Base-by-base conservation (phyloP, 1,284 basidiomycete genomes). In the Pseudozyma pruni region DNA sequence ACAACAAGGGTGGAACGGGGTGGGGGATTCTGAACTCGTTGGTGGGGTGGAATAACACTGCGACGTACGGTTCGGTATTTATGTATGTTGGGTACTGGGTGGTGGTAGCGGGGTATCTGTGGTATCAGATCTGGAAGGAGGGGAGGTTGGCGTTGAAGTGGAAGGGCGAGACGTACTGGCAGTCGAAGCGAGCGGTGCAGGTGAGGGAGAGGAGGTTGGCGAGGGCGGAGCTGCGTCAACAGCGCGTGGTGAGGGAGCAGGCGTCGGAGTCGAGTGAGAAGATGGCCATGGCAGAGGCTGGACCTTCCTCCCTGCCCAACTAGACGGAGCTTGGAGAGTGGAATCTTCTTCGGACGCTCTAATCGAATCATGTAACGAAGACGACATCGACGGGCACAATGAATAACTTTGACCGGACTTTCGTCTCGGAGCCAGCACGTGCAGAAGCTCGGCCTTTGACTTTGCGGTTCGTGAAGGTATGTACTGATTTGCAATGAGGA, bases 1-100 rank as follows among this genome's bases (percentile, higher is more conserved):
- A 73, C 57, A 62, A 78, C 68, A 72, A 76, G 59, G 61, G 77
- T 89, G 78, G 76, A 8, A 66, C 56, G 8, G 78, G 78, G 13
- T 81, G 78, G 78, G 60, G 72, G 8, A 72, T 81, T 16, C 46
- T 81, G 40, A 81, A 81, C 60, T 68, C 73, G 3, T 56, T 81
- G 13, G 61, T 78, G 4, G 79, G 79, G 11, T 81, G 78, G 78
- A 80, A 79, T 53, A 80, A 80, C 43, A 80, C 76, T 0, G 78
- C 75, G 0, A 80, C 76, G 0, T 58, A 75, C 32, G 76, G 76
- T 2, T 58, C 64, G 11, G 54, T 79, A 8, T 54, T 76, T n/a
- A 60, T 63, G 35, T 80, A 80, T 42, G 46, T 75, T 10, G 58
- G 70, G 13, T 81, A 79, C 63, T 81, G 79, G 79, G 22, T 74